A percentile compares a stretch with the other conserved stretches of the same genome.
Evolutionary conservation across 1,139 yeast species (phyloP).

Genomic region (Lodderomyces elongisporus): DNA sequence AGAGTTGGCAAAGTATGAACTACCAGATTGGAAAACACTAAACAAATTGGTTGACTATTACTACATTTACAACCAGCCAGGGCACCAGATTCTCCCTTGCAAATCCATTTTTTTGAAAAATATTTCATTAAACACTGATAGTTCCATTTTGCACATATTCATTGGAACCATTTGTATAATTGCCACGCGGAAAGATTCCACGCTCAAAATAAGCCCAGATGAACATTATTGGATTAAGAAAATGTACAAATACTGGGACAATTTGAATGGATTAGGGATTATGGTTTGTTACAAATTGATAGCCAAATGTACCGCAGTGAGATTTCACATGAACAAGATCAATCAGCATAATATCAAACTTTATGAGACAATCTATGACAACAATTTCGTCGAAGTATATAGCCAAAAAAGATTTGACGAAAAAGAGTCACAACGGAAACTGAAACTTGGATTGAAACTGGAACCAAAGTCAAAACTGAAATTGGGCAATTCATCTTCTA

Average conservation of each 20-base stretch:
- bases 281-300: constrained; percentile 19
- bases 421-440: constrained; percentile 8
- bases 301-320: constrained; percentile 14
- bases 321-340: constrained; percentile 12
- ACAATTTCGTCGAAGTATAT: constrained; percentile 19
- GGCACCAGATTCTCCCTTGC: constrained; percentile 42
- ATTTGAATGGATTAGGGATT: constrained; percentile 24
- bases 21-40: constrained; percentile 41
- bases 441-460: no score
- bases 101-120: constrained; percentile 30
- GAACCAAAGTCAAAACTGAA: no score
- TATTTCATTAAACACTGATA: constrained; percentile 29
- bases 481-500: not conserved
- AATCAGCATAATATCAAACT: constrained; percentile 16
- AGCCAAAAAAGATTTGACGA: constrained; percentile 12
- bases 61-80: constrained; percentile 44
- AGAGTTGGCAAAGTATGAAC: constrained; percentile 21
- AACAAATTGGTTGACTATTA: constrained; percentile 40
- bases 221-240: constrained; percentile 38
- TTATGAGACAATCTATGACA: constrained; percentile 21
- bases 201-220: constrained; percentile 16
- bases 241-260: constrained; percentile 33
- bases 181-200: constrained; percentile 16
- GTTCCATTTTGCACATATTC: constrained; percentile 43
- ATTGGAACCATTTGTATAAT: constrained; percentile 36